phyloP scores from a whole-genome alignment of 352 stramenopile species.

The Peronospora destructor region DNA sequence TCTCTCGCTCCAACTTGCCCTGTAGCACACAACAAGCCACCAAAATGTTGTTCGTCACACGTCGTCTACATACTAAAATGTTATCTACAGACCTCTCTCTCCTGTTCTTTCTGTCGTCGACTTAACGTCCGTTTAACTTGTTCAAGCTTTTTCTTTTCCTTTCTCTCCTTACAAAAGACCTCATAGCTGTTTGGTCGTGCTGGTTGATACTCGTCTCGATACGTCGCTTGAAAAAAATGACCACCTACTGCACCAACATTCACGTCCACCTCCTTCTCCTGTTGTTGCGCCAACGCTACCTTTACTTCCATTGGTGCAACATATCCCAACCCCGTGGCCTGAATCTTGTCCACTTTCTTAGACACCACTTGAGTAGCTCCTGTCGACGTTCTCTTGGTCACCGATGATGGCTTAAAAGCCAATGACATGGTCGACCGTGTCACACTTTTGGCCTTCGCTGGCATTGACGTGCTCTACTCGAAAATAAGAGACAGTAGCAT shows the following conservation, averaged over 20 bases:
- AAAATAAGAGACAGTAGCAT: slow-evolving; percentile 9
- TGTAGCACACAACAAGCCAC: slow-evolving; percentile 9
- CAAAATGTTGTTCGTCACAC: slow-evolving; percentile 4
- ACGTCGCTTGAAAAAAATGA: slow-evolving; percentile 68
- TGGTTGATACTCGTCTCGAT: slow-evolving; percentile 85
- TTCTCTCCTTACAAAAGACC: slow-evolving; percentile 73
- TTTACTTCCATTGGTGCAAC: slow-evolving; percentile 38
- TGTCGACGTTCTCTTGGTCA: slow-evolving; percentile 30
- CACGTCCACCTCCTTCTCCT: slow-evolving; percentile 10
- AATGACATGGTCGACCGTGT: slow-evolving; percentile 31
- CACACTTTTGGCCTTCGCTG: slow-evolving; percentile 40
- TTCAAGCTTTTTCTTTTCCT: slow-evolving; percentile 68
- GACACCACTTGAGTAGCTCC: slow-evolving; percentile 11
- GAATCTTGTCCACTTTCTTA: slow-evolving; percentile 17
- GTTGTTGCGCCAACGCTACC: slow-evolving; percentile 17
- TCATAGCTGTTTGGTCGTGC: slow-evolving; percentile 86
- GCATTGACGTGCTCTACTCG: slow-evolving; percentile 38
- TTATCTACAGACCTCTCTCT: slow-evolving; percentile 40
- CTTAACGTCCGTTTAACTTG: slow-evolving; percentile 78
- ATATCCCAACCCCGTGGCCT: slow-evolving; percentile 31
- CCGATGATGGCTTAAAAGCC: slow-evolving; percentile 50
- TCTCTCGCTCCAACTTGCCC: slow-evolving; percentile 59
- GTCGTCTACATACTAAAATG: not conserved
- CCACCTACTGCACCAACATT: slow-evolving; percentile 8
- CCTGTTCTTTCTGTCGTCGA: slow-evolving; percentile 64